Evolutionary conservation across 495 filamentous ascomycete genomes (phyloP).

Genomic region (Aspergillus sclerotioniger): DNA sequence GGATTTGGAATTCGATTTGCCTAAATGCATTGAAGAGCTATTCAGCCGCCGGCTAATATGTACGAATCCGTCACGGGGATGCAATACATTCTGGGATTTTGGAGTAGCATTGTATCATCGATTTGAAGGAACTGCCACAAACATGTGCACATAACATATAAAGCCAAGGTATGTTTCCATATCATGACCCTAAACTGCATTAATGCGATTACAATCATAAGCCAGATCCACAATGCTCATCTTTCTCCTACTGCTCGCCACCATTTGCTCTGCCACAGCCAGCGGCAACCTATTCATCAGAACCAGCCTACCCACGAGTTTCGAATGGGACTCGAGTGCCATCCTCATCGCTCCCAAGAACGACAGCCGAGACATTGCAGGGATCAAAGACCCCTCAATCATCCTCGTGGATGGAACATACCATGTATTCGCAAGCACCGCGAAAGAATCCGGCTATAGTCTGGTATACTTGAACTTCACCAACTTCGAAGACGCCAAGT

Average conservation of each 20-base stretch:
- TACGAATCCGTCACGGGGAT: too few species aligned
- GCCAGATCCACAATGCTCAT: too few species aligned
- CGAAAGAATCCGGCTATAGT: slow-evolving; percentile 1
- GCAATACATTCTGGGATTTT: too few species aligned
- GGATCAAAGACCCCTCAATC: slow-evolving; percentile 5
- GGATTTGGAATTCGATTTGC: too few species aligned
- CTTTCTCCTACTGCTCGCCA: neutral
- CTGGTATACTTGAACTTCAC: slow-evolving; percentile 7
- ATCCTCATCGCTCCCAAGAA: neutral
- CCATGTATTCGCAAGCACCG: slow-evolving; percentile 3
- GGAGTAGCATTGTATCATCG: too few species aligned
- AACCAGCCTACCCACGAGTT: neutral
- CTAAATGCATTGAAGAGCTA: too few species aligned
- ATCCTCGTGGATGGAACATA: neutral
- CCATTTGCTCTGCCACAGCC: neutral
- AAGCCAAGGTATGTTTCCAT: too few species aligned
- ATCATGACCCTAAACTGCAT: too few species aligned
- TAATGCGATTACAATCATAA: too few species aligned
- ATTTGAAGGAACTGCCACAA: too few species aligned
- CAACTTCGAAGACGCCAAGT: neutral
- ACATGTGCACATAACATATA: too few species aligned
- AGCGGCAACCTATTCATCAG: neutral
- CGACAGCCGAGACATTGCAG: slow-evolving; percentile 3
- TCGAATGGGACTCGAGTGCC: slow-evolving; percentile 3
- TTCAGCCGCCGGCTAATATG: too few species aligned